A percentile compares a stretch with the other conserved stretches of the same genome.
Conservation (phyloP, 2,329 filamentous ascomycete genomes). For the Dactylellina sp. region DNA sequence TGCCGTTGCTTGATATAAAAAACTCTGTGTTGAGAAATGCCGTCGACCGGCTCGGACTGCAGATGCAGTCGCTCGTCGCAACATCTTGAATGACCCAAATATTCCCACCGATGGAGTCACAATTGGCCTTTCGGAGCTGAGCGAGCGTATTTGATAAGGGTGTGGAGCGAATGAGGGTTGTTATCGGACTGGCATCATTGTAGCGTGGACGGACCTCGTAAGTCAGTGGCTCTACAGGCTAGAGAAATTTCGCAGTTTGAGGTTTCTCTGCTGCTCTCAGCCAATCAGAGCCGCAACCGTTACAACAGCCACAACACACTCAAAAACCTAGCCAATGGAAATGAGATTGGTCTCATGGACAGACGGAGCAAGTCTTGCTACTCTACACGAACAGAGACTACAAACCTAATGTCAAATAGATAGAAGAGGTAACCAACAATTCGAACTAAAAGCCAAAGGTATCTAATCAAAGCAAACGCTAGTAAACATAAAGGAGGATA, state of each 20-base stretch:
- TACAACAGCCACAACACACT: conserved; percentile 49
- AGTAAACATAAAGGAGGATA: conserved; percentile 29
- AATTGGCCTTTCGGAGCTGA: conserved; percentile 23
- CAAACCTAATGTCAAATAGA: too few species aligned
- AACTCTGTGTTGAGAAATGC: conserved; percentile 39
- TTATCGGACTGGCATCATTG: conserved; percentile 49
- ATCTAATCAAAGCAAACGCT: conserved; percentile 32
- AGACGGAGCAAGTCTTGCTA: too few species aligned
- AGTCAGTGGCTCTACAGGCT: conserved; percentile 16
- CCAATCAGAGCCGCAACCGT: conserved; percentile 34
- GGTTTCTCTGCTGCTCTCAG: conserved; percentile 22
- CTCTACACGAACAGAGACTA: too few species aligned
- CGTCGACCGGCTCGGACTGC: conserved; percentile 46
- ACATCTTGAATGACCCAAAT: conserved; percentile 32
- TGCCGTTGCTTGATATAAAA: conserved; percentile 26
- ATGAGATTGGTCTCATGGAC: too few species aligned
- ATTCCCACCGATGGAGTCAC: background rate
- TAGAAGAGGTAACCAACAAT: conserved; percentile 2
- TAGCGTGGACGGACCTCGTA: conserved; percentile 1
- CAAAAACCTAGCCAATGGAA: background rate
- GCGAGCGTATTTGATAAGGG: conserved; percentile 22
- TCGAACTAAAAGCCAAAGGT: conserved; percentile 1
- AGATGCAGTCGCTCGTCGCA: conserved; percentile 47
- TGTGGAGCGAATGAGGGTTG: conserved; percentile 3
- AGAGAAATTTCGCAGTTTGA: conserved; percentile 42